Conservation (phyloP, 306 rosid species). For the Alnus glutinosa region DNA sequence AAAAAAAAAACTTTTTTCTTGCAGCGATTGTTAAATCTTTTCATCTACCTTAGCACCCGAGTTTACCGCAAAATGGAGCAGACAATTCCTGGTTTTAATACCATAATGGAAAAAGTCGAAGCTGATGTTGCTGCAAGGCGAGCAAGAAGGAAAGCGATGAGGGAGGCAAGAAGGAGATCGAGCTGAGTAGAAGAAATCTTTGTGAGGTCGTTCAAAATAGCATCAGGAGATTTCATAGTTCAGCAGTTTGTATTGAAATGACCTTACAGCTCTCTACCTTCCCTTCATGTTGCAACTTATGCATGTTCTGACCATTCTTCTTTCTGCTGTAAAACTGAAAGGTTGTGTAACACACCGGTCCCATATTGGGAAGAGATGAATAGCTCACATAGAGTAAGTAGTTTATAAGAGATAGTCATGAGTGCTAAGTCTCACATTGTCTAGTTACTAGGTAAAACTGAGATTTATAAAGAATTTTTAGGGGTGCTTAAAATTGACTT, state of each 20-base stretch:
- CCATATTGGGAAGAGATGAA: no score
- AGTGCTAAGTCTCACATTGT: no score
- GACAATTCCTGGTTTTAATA: conserved; percentile 58
- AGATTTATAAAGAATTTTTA: no score
- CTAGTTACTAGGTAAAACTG: no score
- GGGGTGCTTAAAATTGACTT: no score
- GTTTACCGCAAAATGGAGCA: conserved; percentile 24
- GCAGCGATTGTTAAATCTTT: conserved; percentile 47
- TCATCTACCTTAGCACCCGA: conserved; percentile 17
- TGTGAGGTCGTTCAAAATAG: conserved; percentile 3
- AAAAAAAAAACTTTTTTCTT: conserved; percentile 5
- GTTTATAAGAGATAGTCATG: no score
- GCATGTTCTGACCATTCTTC: not conserved
- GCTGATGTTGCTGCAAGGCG: conserved; percentile 27
- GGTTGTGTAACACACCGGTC: no score
- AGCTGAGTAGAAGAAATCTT: conserved; percentile 15
- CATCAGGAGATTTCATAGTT: not conserved
- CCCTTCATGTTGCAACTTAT: not conserved
- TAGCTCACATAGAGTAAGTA: no score
- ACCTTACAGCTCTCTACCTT: not conserved
- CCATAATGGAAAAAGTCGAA: conserved; percentile 34
- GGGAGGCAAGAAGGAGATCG: conserved; percentile 26
- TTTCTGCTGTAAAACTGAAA: not conserved
- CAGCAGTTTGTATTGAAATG: not conserved
- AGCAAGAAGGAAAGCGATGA: conserved; percentile 28